Conservation (phyloP, 768 basidiomycete genomes). For the Xerocomellus dryophilus region DNA sequence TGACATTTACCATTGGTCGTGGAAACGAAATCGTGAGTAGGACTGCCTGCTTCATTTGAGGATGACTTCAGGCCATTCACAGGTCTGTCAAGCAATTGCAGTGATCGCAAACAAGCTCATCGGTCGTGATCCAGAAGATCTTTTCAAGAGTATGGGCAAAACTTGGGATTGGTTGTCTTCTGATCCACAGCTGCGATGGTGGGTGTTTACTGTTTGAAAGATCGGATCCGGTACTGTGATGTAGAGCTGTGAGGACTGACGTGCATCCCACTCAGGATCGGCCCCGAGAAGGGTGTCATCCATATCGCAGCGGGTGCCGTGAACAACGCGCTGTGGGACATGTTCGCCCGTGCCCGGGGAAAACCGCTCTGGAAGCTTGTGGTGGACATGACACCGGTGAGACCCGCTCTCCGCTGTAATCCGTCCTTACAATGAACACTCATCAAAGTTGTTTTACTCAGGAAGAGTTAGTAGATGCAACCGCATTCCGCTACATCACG, state of each 20-base stretch:
- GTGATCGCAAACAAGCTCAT: conserved; percentile 79
- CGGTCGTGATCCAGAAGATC: conserved; percentile 74
- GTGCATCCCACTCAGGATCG: conserved; percentile 55
- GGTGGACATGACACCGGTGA: conserved; percentile 81
- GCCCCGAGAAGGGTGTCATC: conserved; percentile 94
- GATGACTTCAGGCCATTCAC: conserved; percentile 1
- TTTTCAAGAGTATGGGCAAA: conserved; percentile 89
- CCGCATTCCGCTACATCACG: conserved; percentile 86
- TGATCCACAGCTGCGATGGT: conserved; percentile 92
- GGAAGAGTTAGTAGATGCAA: conserved; percentile 76
- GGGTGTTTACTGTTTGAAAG: conserved; percentile 1
- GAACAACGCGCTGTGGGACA: conserved; percentile 92
- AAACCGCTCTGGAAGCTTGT: conserved; percentile 96
- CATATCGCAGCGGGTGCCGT: conserved; percentile 87
- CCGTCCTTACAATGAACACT: not conserved
- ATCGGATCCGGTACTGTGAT: not conserved
- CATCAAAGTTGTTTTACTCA: conserved; percentile 25
- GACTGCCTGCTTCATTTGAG: not conserved
- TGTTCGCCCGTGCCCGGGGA: conserved; percentile 73
- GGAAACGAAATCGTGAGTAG: conserved; percentile 84
- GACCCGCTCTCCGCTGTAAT: conserved; percentile 6
- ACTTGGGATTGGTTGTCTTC: conserved; percentile 85
- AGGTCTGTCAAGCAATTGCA: conserved; percentile 82
- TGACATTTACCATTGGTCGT: conserved; percentile 93
- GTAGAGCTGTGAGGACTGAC: not conserved